A percentile compares a stretch with the other conserved stretches of the same genome.
These are phyloP conservation scores for Russula virescens DNA, from an alignment of 768 basidiomycete genomes.

Conservation along the genomic window DNA sequence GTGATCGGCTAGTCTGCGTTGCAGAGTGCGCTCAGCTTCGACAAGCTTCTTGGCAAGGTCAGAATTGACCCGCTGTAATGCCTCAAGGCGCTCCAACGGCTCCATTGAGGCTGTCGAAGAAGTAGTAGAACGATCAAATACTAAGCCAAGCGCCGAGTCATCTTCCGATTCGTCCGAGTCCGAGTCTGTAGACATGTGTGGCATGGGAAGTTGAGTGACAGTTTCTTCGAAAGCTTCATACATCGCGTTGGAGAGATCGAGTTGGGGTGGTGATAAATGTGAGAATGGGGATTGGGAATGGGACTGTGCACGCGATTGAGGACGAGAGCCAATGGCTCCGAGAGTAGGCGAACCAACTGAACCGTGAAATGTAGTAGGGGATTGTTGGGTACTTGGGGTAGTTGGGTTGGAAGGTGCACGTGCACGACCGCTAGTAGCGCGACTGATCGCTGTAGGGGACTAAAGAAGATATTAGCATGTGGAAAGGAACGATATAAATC, in stretches of 20 bases:
- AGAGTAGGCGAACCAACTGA: constrained; percentile 39
- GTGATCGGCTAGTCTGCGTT: constrained; percentile 64
- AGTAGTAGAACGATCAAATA: constrained; percentile 52
- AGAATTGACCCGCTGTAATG: constrained; percentile 62
- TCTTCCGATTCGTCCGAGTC: constrained; percentile 51
- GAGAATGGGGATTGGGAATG: constrained; percentile 40
- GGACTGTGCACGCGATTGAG: constrained; percentile 58
- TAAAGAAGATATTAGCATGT: constrained; percentile 34
- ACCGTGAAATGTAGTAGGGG: constrained; percentile 39
- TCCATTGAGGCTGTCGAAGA: constrained; percentile 68
- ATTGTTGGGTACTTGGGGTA: constrained; percentile 29
- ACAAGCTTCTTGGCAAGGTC: constrained; percentile 71
- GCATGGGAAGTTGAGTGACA: constrained; percentile 56
- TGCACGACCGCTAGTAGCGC: constrained; percentile 40
- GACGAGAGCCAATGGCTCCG: constrained; percentile 42
- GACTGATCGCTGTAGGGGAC: constrained; percentile 42
- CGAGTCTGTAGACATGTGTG: constrained; percentile 36
- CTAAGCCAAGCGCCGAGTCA: constrained; percentile 46
- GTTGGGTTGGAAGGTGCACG: constrained; percentile 73
- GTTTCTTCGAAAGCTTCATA: constrained; percentile 41
- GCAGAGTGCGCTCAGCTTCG: constrained; percentile 66
- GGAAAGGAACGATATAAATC: not conserved
- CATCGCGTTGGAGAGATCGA: constrained; percentile 34
- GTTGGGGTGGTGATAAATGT: constrained; percentile 36
- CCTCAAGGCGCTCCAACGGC: constrained; percentile 66